Base-by-base conservation (phyloP, 129 eudicot genomes). In the Apium graveolens region DNA sequence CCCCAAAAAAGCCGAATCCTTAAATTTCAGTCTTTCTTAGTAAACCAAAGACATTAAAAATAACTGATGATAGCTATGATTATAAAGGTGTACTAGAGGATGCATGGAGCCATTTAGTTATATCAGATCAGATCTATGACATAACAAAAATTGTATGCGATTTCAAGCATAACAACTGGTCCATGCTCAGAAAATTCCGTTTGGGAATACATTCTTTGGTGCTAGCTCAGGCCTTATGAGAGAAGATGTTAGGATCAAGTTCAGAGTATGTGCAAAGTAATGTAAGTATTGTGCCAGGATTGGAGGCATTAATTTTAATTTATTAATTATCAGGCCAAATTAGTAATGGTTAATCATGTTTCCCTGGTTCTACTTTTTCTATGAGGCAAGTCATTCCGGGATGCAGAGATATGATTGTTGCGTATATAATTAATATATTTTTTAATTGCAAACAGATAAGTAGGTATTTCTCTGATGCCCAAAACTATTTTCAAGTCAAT, bases 231-330 rank as follows among this genome's bases (percentile, higher is more conserved):
- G 93, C 32, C 83, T 89, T 44, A 84, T 89, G 93, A 77, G 93
- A 89, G 89, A 89, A 86, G 79, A 89, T 89, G 21, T 78, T 89
- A 72, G 93, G 93, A 78, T 89, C 90, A 62, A 83, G 90, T 81
- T 89, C 93, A 14, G 93, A 89, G 78, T 89, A 89, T 31, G 93
- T 89, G 55, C 90, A 89, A 71, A 89, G 90, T 81, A 89, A 89
- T 83, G 93, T 89, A 86, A 86, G 93, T 82, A 60, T 78, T 74
- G 10, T 38, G 42, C 46, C 34, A 10, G 42, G 10, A 5, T 38
- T 38, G 13, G 20, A 41, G 26, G 3, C 37, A 20, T 0, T 57
- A 57, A 7, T 8, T 63, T 43, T 5, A 32, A 63, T 65, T 21
- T 11, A 62, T 60, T 24, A 35, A 20, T 24, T 14, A 18, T 11